Base-by-base conservation (phyloP, 768 basidiomycete genomes). In the Trametes villosa region DNA sequence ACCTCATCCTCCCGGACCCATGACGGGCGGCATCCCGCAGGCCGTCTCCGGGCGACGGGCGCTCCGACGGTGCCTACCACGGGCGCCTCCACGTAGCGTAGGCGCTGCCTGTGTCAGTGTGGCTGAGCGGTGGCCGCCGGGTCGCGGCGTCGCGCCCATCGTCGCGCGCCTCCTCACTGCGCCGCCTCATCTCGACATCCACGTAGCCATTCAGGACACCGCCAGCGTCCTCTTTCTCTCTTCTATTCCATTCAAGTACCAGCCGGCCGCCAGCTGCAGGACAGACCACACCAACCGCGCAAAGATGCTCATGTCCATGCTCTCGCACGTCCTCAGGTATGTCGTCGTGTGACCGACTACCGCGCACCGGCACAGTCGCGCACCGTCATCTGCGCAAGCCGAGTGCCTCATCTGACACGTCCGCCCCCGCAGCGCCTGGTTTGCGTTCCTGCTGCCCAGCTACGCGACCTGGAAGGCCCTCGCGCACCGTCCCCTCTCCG, bases 391-490 rank as follows among this genome's bases (percentile, higher is more conserved):
- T n/a, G n/a, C n/a, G 69, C 34, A 20, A 36, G 33, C 52, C 46
- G 17, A 15, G 4, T 15, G 13, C 24, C 26, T 49, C 45, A 49
- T 47, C 62, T 54, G 57, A 48, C 41, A 54, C 58, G 4, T 30
- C 42, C 12, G 12, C 33, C 9, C 44, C 33, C 0, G 50, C 69
- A 88, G 87, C 69, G 86, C 86, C 49, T 90, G 86, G 86, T 88
- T 90, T 64, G 86, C 84, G 0, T 86, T 88, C 68, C 75, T 85
- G 1, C 74, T 89, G 5, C 89, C 89, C 0, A 79, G 77, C 62
- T 90, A 83, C 65, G 74, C 80, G 2, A 89, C 88, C 9, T 88
- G 81, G 81, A 89, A 91, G 72, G 84, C 86, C 12, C 74, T 90
- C 30, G 78, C 82, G 0, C 82, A 79, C 52, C 76, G 79, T 47